phyloP scores from a whole-genome alignment of 2,329 filamentous ascomycete species.

The Aspergillus amoenus region DNA sequence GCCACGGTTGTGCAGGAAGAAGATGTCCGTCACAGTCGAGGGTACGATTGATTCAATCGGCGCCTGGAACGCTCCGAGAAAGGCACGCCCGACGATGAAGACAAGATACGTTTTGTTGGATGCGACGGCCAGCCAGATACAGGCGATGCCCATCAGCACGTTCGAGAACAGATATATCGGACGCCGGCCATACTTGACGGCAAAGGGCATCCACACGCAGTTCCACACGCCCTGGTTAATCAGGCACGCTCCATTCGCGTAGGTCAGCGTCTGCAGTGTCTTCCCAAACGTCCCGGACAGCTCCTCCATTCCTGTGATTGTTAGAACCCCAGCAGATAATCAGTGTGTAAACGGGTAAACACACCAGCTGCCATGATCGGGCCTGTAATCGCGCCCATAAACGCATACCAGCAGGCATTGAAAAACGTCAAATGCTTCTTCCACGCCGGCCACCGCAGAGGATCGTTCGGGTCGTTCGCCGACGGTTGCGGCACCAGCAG shows the following conservation, averaged over 20 bases:
- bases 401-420: slow-evolving; percentile 8
- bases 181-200: neutral
- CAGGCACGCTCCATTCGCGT: neutral
- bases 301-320: neutral
- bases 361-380: slow-evolving; percentile 5
- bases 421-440: slow-evolving; percentile 4
- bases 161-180: slow-evolving; percentile 2
- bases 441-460: neutral
- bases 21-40: slow-evolving; percentile 1
- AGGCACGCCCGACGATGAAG: neutral
- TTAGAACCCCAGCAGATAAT: neutral
- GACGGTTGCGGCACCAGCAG: slow-evolving; percentile 2
- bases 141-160: neutral
- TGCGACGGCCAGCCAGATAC: neutral
- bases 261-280: slow-evolving; percentile 3
- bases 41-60: neutral
- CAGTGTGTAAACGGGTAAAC: neutral
- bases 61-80: neutral
- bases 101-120: neutral
- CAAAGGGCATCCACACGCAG: slow-evolving; percentile 1
- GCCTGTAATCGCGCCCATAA: slow-evolving; percentile 7
- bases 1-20: slow-evolving; percentile 1
- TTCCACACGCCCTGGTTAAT: slow-evolving; percentile 1
- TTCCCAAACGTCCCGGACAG: neutral
- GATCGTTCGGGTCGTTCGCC: slow-evolving; percentile 1